Conservation (phyloP, 495 filamentous ascomycete genomes). For the Bombardia bombarda region DNA sequence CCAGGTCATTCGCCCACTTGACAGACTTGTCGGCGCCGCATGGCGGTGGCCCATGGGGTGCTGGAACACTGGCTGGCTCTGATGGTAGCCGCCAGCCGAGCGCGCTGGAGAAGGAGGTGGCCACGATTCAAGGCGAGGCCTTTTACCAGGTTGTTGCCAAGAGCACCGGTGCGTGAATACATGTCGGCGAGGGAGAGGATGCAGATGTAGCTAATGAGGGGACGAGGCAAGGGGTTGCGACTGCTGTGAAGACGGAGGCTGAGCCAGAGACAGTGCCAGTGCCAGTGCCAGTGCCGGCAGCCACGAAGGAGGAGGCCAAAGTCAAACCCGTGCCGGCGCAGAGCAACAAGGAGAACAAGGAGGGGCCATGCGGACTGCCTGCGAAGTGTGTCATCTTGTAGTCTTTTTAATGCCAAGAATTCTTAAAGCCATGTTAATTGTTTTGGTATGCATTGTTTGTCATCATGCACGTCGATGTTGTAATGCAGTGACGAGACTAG, state of each 20-base stretch:
- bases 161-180: conserved; percentile 74
- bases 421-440: too few species aligned
- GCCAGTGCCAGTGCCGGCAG: not conserved
- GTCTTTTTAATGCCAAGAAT: not conserved
- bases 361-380: conserved; percentile 16
- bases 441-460: too few species aligned
- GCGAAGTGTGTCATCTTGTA: conserved; percentile 12
- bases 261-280: not conserved
- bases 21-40: conserved; percentile 66
- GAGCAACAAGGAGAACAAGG: conserved; percentile 8
- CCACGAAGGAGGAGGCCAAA: too few species aligned
- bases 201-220: conserved; percentile 13
- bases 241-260: not conserved
- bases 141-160: conserved; percentile 79
- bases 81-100: conserved; percentile 80
- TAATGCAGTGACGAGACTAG: too few species aligned
- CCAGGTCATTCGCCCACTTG: conserved; percentile 62
- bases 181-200: conserved; percentile 42
- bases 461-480: too few species aligned
- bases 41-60: conserved; percentile 88
- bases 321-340: not conserved
- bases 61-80: conserved; percentile 76
- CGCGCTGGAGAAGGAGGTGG: conserved; percentile 65
- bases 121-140: conserved; percentile 69
- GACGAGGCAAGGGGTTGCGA: conserved; percentile 7